Evolutionary conservation across 2,329 filamentous ascomycete species (phyloP).

Genomic region (Colletotrichum sidae): DNA sequence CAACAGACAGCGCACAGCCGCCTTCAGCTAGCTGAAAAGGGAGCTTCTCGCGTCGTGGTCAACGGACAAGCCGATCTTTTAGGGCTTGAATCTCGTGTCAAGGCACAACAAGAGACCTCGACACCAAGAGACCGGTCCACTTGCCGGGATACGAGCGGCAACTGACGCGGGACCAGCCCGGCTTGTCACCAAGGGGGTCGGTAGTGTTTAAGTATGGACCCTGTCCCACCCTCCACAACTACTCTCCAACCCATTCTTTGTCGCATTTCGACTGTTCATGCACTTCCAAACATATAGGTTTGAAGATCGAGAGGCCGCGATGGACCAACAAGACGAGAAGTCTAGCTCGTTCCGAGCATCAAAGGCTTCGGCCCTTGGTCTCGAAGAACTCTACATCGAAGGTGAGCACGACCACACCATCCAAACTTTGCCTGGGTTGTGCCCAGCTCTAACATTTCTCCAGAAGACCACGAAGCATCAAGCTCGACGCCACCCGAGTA

Average conservation of each 20-base stretch:
- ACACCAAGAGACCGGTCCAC: not conserved
- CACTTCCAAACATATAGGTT: not conserved
- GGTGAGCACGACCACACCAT: not conserved
- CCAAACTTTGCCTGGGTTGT: not conserved
- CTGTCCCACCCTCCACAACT: not conserved
- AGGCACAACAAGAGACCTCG: not conserved
- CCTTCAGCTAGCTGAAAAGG: not conserved
- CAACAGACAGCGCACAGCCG: too few species aligned
- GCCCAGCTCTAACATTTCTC: not conserved
- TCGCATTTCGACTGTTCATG: not conserved
- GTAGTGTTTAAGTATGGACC: conserved; percentile 22
- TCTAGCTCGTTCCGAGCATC: conserved; percentile 2
- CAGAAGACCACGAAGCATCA: conserved; percentile 12
- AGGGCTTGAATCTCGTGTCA: conserved; percentile 7
- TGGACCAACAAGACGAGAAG: conserved; percentile 12
- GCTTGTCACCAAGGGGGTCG: conserved; percentile 3
- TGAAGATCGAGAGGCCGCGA: conserved; percentile 6
- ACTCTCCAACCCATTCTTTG: not conserved
- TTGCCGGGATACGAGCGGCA: not conserved
- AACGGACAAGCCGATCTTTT: conserved; percentile 3
- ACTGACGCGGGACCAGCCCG: conserved; percentile 14
- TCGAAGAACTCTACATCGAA: conserved; percentile 26
- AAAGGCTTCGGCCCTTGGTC: conserved; percentile 16
- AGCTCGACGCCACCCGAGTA: conserved; percentile 1
- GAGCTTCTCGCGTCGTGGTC: not conserved